A percentile compares a stretch with the other conserved stretches of the same genome.
These are phyloP conservation scores for Remersonia thermophila DNA, from an alignment of 2,329 filamentous ascomycete genomes.

Conservation along the genomic window DNA sequence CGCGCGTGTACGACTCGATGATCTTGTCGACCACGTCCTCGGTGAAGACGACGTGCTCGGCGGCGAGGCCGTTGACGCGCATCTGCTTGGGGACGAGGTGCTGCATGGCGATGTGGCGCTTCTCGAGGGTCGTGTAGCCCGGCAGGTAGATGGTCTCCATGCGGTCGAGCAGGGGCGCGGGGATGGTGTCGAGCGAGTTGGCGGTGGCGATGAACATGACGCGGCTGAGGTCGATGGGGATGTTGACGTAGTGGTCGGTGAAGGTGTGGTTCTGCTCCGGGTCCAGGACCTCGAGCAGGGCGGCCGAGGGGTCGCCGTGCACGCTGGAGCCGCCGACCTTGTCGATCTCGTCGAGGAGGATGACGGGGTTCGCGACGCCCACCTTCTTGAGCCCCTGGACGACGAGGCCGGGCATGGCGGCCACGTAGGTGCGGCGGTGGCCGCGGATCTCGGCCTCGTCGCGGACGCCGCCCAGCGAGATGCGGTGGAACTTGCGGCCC, in stretches of 20 bases:
- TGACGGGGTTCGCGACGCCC: slow-evolving; percentile 87
- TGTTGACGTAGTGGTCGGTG: slow-evolving; percentile 90
- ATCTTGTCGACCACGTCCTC: slow-evolving; percentile 87
- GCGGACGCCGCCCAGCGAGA: slow-evolving; percentile 87
- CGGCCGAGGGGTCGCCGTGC: slow-evolving; percentile 89
- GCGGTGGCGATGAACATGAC: slow-evolving; percentile 96
- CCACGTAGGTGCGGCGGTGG: slow-evolving; percentile 89
- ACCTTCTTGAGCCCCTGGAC: slow-evolving; percentile 92
- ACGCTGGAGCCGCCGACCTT: slow-evolving; percentile 86
- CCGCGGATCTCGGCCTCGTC: slow-evolving; percentile 96
- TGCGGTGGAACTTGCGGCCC: slow-evolving; percentile 90
- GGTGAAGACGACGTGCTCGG: slow-evolving; percentile 62
- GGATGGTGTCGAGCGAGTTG: slow-evolving; percentile 89
- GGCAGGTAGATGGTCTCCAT: slow-evolving; percentile 94
- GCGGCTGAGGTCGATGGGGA: slow-evolving; percentile 90
- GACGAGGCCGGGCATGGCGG: slow-evolving; percentile 94
- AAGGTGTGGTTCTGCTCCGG: slow-evolving; percentile 95
- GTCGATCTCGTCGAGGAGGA: slow-evolving; percentile 94
- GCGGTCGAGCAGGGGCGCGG: slow-evolving; percentile 81
- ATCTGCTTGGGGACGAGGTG: slow-evolving; percentile 97
- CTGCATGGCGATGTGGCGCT: slow-evolving; percentile 82
- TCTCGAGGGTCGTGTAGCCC: slow-evolving; percentile 94
- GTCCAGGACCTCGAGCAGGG: slow-evolving; percentile 95
- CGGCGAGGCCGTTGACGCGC: slow-evolving; percentile 69
- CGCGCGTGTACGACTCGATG: slow-evolving; percentile 91